Conservation (phyloP, 768 basidiomycete genomes). For the Neoboletus subvelutipes region DNA sequence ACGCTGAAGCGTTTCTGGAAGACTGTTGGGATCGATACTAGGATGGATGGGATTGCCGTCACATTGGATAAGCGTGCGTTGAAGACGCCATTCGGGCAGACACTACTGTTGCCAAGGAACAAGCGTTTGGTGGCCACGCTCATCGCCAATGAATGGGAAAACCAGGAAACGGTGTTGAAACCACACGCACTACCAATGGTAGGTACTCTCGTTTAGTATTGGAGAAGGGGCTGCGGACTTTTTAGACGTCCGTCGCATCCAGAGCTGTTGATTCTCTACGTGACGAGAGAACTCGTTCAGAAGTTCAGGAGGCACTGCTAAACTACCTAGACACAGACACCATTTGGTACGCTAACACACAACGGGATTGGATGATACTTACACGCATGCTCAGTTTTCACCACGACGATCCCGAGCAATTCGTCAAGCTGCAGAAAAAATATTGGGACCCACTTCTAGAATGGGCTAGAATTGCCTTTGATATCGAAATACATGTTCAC, state of each 20-base stretch:
- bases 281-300: slow-evolving; percentile 51
- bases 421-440: slow-evolving; percentile 73
- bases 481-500: slow-evolving; percentile 64
- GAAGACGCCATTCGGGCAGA: slow-evolving; percentile 86
- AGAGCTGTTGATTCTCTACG: slow-evolving; percentile 81
- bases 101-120: slow-evolving; percentile 64
- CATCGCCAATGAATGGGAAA: slow-evolving; percentile 96
- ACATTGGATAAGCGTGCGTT: slow-evolving; percentile 82
- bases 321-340: slow-evolving; percentile 95
- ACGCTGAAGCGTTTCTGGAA: slow-evolving; percentile 95
- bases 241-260: slow-evolving; percentile 86
- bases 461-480: slow-evolving; percentile 72
- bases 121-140: slow-evolving; percentile 77
- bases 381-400: slow-evolving; percentile 60
- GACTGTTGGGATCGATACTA: slow-evolving; percentile 71
- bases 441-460: slow-evolving; percentile 89
- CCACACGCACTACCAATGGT: slow-evolving; percentile 93
- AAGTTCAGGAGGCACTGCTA: slow-evolving; percentile 69
- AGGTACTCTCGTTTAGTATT: slow-evolving; percentile 17
- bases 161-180: slow-evolving; percentile 81
- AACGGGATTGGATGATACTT: not conserved
- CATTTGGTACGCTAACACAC: slow-evolving; percentile 57
- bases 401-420: slow-evolving; percentile 68
- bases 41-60: slow-evolving; percentile 52
- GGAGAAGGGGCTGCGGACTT: slow-evolving; percentile 7